These are phyloP conservation scores for Ganoderma meredithae DNA, from an alignment of 1,284 basidiomycete species.

Conservation along the genomic window DNA sequence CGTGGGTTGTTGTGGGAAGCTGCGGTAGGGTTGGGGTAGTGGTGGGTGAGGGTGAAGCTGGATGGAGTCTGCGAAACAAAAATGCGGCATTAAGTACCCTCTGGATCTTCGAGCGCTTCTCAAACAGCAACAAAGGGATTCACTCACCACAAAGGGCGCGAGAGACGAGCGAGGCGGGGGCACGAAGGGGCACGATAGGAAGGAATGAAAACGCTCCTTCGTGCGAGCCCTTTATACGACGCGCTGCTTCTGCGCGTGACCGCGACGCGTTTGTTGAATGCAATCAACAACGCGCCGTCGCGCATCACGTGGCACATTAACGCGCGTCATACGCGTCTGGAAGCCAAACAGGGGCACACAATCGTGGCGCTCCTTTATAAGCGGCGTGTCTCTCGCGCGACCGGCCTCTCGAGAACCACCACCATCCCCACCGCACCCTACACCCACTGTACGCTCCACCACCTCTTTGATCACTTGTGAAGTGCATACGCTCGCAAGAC, in stretches of 20 bases:
- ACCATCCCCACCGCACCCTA: conserved; percentile 23
- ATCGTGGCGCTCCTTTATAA: conserved; percentile 34
- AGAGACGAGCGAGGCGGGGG: neutral
- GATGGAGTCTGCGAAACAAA: neutral
- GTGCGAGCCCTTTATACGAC: conserved; percentile 4
- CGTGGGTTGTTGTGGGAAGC: conserved; percentile 22
- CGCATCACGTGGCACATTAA: neutral
- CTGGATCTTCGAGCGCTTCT: neutral
- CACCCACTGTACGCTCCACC: conserved; percentile 1
- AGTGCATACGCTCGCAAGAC: neutral
- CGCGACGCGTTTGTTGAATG: conserved; percentile 31
- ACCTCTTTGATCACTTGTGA: neutral
- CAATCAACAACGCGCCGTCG: conserved; percentile 31
- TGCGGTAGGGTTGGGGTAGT: conserved; percentile 6
- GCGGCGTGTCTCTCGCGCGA: conserved; percentile 22
- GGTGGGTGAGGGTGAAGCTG: neutral
- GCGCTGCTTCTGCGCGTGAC: conserved; percentile 20
- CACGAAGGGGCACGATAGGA: too few species aligned
- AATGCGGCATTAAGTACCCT: neutral
- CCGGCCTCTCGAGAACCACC: conserved; percentile 28
- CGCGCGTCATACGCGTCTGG: conserved; percentile 33
- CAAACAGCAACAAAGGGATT: neutral
- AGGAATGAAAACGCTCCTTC: conserved; percentile 5
- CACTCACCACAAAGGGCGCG: conserved; percentile 5
- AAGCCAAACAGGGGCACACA: conserved; percentile 30